Conservation (phyloP, 2,329 filamentous ascomycete genomes). For the Corniculantispora saksenae region DNA sequence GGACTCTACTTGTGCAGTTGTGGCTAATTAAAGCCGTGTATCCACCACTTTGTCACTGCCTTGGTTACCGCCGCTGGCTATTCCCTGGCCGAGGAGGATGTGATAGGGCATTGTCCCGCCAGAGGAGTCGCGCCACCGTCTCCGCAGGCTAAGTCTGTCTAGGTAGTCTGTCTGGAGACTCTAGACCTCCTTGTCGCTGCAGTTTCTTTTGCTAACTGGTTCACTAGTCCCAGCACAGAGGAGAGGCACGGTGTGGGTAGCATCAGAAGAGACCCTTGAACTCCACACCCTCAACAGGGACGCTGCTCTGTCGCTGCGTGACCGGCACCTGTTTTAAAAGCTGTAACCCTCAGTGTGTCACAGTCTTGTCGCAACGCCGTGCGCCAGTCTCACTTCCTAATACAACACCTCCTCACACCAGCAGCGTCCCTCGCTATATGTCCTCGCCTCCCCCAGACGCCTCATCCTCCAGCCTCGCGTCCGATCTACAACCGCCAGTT, state of each 20-base stretch:
- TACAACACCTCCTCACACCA: neutral
- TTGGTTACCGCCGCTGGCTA: neutral
- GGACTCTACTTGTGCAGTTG: neutral
- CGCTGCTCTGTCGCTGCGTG: conserved; percentile 12
- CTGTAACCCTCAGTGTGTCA: conserved; percentile 18
- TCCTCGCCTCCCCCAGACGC: neutral
- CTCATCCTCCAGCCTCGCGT: neutral
- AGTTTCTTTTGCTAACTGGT: neutral
- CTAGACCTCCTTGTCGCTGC: conserved; percentile 2
- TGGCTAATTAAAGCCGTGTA: conserved; percentile 1
- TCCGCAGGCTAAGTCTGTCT: conserved; percentile 5
- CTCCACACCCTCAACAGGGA: conserved; percentile 7
- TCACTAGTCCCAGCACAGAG: neutral
- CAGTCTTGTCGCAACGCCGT: neutral
- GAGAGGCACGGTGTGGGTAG: conserved; percentile 3
- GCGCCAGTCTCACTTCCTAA: neutral
- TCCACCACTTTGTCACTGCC: conserved; percentile 7
- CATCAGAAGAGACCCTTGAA: conserved; percentile 15
- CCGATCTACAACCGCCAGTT: neutral
- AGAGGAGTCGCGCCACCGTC: neutral
- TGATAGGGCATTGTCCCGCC: neutral
- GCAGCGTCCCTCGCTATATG: neutral
- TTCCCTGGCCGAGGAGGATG: neutral
- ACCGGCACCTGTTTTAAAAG: conserved; percentile 13
- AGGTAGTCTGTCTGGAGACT: neutral